phyloP scores from a whole-genome alignment of 768 basidiomycete genomes.

The Tricholomella constricta region DNA sequence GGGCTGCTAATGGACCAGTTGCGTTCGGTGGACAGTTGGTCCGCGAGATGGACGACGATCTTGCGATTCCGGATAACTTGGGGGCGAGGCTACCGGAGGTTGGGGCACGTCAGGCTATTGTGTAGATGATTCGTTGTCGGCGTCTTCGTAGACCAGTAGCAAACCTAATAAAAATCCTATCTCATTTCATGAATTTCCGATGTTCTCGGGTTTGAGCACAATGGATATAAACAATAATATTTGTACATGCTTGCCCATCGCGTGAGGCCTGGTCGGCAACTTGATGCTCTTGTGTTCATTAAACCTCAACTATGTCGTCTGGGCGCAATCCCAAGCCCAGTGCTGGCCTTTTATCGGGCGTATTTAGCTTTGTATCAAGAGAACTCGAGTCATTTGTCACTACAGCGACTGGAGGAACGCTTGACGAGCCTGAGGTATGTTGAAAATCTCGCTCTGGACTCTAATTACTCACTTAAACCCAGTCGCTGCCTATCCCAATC shows the following conservation, averaged over 20 bases:
- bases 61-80: slow-evolving; percentile 76
- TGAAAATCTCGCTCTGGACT: neutral
- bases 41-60: slow-evolving; percentile 64
- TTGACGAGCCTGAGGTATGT: slow-evolving; percentile 14
- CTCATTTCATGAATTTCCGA: no score
- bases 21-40: slow-evolving; percentile 84
- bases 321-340: slow-evolving; percentile 15
- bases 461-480: neutral
- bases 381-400: slow-evolving; percentile 73
- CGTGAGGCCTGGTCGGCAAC: neutral
- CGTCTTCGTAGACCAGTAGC: no score
- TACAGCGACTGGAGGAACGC: slow-evolving; percentile 56
- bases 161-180: no score
- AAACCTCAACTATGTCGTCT: slow-evolving; percentile 8
- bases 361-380: slow-evolving; percentile 68
- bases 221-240: slow-evolving; percentile 1
- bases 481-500: slow-evolving; percentile 3
- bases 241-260: slow-evolving; percentile 5
- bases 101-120: slow-evolving; percentile 21
- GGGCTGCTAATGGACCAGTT: slow-evolving; percentile 75
- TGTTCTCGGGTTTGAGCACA: no score
- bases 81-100: slow-evolving; percentile 51
- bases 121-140: neutral
- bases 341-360: slow-evolving; percentile 57
- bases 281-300: neutral